Evolutionary conservation across 306 rosid genomes (phyloP), one percentile per base, ranked within the genome.

Genomic region (Gleditsia sinensis): DNA sequence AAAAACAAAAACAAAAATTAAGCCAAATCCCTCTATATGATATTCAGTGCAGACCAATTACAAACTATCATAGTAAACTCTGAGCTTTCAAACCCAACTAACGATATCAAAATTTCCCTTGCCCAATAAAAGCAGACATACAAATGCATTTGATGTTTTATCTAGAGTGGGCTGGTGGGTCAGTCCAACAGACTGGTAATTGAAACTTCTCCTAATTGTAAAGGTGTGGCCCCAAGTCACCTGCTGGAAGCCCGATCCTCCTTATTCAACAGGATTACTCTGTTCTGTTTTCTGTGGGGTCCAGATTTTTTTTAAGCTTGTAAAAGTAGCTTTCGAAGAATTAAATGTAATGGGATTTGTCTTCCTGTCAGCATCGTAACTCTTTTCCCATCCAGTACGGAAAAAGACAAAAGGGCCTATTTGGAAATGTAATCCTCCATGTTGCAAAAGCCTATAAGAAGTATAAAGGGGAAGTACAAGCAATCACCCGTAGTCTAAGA

Each of bases 181-280:
- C 54, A 30, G 17, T 21, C 30, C 17, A 65, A 14, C 23, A 24
- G 39, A 65, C 54, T 25, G 32, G 30, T 42, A 40, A 14, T 24
- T 42, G 54, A 65, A 40, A 25, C 13, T 24, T 42, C 6, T 65
- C 37, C 8, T 25, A 16, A 65, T 43, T 24, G 30, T 13, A 4
- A 36, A 34, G 17, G 40, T 36, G 17, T 28, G 54, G 27, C 20
- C 50, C 66, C 65, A 65, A 24, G 7, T 64, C 28, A 74, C 36
- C 75, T 1, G 21, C 46, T 80, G 50, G 58, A 72, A 57, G 34
- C 0, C 23, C 16, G 32, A 72, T 40, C 67, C 51, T 28, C 76
- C 46, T 17, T 7, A n/a, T 34, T 27, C 45, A 27, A 42, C 16
- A 57, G 8, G 14, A 14, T 39, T 13, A 17, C 12, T 57, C 25